Base-by-base conservation (phyloP, 78 protist species). In the Emiliania huxleyi region DNA sequence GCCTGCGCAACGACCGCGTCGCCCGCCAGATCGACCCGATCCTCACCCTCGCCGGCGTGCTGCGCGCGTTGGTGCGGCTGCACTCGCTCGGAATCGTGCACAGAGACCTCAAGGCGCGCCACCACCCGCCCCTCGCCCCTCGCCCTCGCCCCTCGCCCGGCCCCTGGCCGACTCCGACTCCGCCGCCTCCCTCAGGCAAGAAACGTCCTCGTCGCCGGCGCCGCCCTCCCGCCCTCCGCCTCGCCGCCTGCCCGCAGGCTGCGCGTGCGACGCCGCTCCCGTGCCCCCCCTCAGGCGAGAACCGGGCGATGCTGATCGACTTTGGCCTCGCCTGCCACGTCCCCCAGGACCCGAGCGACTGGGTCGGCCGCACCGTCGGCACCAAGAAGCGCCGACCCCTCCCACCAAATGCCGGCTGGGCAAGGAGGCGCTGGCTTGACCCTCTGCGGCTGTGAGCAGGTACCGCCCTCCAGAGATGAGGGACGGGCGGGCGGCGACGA, bases 1-100 rank as follows among this genome's bases (percentile, higher is more conserved):
- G 85, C 29, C 85, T 77, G 26, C 85, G 85, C 85, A 40, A 18
- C 48, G 85, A 77, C 85, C 85, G 85, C 42, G 85, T 77, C 23
- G 85, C 85, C 33, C 44, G 46, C n/a, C 46, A 37, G 46, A 5
- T 4, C 85, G 85, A 77, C 85, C 85, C 85, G 33, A 77, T 77
- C 46, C 25, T 40, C 25, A 48, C 40, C 35, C 1, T 77, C 8
- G 85, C 85, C 25, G 85, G 85, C 48, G 85, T 77, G 2, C 23
- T 48, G 42, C 85, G 85, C 49, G 85, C 85, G 42, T 33, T 77
- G 33, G 85, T 77, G 42, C 44, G 85, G 33, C 1, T 77, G 1
- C 85, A 77, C 46, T 35, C 49, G 48, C 29, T 77, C n/a, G 85
- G 85, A 3, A 77, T 77, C 46, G 46, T 77, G 29, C 85, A 77